Evolutionary conservation across 2,329 filamentous ascomycete genomes (phyloP).

Genomic region (Aspergillus japonicus): DNA sequence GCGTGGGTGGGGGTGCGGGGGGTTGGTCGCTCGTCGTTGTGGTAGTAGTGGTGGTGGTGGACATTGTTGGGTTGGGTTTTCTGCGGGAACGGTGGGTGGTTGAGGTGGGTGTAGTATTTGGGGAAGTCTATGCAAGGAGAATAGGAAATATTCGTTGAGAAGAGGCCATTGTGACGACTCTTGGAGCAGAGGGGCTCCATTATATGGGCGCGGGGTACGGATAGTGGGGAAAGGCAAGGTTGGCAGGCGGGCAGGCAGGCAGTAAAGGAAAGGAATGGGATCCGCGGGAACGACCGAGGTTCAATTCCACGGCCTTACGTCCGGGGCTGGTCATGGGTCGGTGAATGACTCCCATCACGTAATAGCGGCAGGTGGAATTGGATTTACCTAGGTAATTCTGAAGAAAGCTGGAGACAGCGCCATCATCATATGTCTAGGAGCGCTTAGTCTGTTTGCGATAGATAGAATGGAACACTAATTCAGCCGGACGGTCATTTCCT

Average conservation of each 20-base stretch:
- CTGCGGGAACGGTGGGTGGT: background rate
- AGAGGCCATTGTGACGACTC: background rate
- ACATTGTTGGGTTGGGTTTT: background rate
- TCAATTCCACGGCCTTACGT: background rate
- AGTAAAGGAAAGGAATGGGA: too few relatives aligned
- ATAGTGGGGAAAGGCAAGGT: background rate
- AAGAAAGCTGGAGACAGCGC: too few relatives aligned
- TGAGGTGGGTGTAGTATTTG: background rate
- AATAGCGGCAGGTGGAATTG: background rate
- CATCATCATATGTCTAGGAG: too few relatives aligned
- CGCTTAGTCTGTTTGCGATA: background rate
- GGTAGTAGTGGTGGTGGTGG: conserved; percentile 12
- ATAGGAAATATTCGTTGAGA: background rate
- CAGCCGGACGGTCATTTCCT: conserved; percentile 45
- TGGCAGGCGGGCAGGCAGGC: background rate
- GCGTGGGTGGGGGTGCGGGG: conserved; percentile 21
- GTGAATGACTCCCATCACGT: background rate
- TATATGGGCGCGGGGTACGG: background rate
- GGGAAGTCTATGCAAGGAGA: too few relatives aligned
- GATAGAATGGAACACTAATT: conserved; percentile 20
- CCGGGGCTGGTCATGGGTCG: background rate
- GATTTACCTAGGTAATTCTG: too few relatives aligned
- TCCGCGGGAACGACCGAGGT: background rate
- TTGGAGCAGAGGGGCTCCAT: background rate
- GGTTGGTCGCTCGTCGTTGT: conserved; percentile 10